A percentile compares a stretch with the other conserved stretches of the same genome.
Evolutionary conservation across 768 basidiomycete species (phyloP).

Genomic region (Panus rudis): DNA sequence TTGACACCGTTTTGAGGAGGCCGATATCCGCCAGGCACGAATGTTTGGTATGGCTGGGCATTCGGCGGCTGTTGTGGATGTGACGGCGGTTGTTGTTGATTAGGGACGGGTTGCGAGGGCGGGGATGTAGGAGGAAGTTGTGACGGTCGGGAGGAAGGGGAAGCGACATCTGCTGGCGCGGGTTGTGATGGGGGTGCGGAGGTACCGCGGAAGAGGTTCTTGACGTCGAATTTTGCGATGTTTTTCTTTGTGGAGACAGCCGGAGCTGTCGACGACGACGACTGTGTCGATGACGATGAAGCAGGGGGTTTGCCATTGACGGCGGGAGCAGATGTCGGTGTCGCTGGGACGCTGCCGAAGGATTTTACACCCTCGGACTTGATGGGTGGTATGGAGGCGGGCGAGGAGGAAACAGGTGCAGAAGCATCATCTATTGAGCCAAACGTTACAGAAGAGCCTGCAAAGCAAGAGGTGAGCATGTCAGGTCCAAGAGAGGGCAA

Average conservation of each 20-base stretch:
- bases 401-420: conserved; percentile 77
- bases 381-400: conserved; percentile 56
- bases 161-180: conserved; percentile 46
- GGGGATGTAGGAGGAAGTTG: conserved; percentile 40
- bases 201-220: conserved; percentile 54
- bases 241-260: conserved; percentile 16
- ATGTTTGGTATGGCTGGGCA: conserved; percentile 31
- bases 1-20: conserved; percentile 30
- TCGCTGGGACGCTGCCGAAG: conserved; percentile 72
- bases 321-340: conserved; percentile 40
- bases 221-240: conserved; percentile 42
- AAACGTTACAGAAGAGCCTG: conserved; percentile 73
- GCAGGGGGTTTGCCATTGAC: conserved; percentile 58
- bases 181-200: conserved; percentile 16
- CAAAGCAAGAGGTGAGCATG: neutral
- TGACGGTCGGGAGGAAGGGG: conserved; percentile 48
- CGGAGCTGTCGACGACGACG: conserved; percentile 28
- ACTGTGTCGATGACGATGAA: conserved; percentile 24
- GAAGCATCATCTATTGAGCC: conserved; percentile 82
- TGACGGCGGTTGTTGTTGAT: neutral
- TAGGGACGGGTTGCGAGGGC: conserved; percentile 20
- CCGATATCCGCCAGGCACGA: conserved; percentile 42
- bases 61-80: neutral
- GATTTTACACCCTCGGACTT: conserved; percentile 72
- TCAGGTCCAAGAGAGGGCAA: neutral